Percentiles rank a stretch among this genome's conserved stretches.
phyloP scores from a whole-genome alignment of 805 yeast species.

The Candida piceae region DNA sequence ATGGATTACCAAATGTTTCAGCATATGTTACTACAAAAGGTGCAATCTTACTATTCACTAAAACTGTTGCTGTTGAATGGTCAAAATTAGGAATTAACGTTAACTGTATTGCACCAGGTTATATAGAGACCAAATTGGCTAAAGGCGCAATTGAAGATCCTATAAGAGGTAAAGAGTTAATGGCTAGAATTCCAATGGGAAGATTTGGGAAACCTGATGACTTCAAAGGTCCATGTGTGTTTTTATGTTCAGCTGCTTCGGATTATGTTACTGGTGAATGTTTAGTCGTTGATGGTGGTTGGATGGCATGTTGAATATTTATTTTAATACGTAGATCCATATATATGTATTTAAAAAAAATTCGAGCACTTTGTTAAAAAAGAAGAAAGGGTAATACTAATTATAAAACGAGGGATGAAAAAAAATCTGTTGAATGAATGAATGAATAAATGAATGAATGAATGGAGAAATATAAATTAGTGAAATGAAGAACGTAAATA shows the following conservation, averaged over 20 bases:
- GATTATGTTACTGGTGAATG: slow-evolving; percentile 49
- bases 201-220: slow-evolving; percentile 48
- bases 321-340: no score
- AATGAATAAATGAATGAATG: no score
- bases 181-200: slow-evolving; percentile 38
- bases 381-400: no score
- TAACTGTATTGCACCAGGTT: slow-evolving; percentile 48
- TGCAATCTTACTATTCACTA: slow-evolving; percentile 33
- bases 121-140: slow-evolving; percentile 43
- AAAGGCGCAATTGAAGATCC: slow-evolving; percentile 24
- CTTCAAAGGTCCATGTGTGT: slow-evolving; percentile 39
- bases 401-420: no score
- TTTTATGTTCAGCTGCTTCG: slow-evolving; percentile 46
- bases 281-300: slow-evolving; percentile 53
- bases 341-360: no score
- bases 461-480: no score
- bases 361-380: no score
- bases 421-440: no score
- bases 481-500: no score
- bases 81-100: slow-evolving; percentile 39
- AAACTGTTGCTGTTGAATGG: slow-evolving; percentile 41
- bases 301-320: slow-evolving; percentile 36
- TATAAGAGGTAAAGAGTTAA: slow-evolving; percentile 23
- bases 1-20: slow-evolving; percentile 34
- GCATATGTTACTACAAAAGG: slow-evolving; percentile 42